These are phyloP conservation scores for Pestalotiopsis sp. DNA, from an alignment of 2,329 filamentous ascomycete species.

Conservation along the genomic window DNA sequence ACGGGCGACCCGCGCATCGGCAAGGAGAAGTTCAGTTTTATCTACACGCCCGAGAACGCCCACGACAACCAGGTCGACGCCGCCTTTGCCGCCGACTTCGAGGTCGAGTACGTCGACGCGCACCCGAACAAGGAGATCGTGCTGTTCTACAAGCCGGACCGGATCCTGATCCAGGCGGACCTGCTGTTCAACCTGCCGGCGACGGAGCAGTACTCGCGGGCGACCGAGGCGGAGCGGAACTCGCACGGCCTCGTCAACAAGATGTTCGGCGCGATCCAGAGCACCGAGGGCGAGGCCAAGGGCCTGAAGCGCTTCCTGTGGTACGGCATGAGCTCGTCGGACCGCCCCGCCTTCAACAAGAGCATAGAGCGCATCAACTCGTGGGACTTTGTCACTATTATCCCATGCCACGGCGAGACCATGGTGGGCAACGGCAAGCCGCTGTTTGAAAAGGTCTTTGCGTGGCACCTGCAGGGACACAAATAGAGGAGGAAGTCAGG, in stretches of 20 bases:
- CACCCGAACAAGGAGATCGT: slow-evolving; percentile 87
- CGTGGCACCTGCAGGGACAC: slow-evolving; percentile 71
- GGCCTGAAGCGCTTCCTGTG: slow-evolving; percentile 82
- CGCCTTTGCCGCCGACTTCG: slow-evolving; percentile 87
- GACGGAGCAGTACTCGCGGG: slow-evolving; percentile 77
- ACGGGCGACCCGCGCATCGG: slow-evolving; percentile 55
- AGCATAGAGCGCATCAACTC: slow-evolving; percentile 69
- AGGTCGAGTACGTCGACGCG: slow-evolving; percentile 79
- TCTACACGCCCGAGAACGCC: slow-evolving; percentile 64
- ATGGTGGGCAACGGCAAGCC: slow-evolving; percentile 75
- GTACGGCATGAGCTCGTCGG: slow-evolving; percentile 66
- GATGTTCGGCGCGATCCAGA: slow-evolving; percentile 57
- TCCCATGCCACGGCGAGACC: slow-evolving; percentile 93
- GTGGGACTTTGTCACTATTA: slow-evolving; percentile 85
- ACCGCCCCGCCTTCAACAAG: slow-evolving; percentile 70
- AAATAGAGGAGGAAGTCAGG: slow-evolving; percentile 24
- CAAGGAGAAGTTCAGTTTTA: slow-evolving; percentile 62
- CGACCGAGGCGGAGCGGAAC: slow-evolving; percentile 47
- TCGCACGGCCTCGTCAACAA: slow-evolving; percentile 40
- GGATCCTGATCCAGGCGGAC: slow-evolving; percentile 85
- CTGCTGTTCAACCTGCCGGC: slow-evolving; percentile 90
- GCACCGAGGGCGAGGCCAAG: slow-evolving; percentile 64
- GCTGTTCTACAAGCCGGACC: slow-evolving; percentile 79
- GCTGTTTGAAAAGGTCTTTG: slow-evolving; percentile 76
- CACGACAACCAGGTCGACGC: slow-evolving; percentile 58